Base-by-base conservation (phyloP, 2,329 filamentous ascomycete species). In the Fusarium virguliforme region DNA sequence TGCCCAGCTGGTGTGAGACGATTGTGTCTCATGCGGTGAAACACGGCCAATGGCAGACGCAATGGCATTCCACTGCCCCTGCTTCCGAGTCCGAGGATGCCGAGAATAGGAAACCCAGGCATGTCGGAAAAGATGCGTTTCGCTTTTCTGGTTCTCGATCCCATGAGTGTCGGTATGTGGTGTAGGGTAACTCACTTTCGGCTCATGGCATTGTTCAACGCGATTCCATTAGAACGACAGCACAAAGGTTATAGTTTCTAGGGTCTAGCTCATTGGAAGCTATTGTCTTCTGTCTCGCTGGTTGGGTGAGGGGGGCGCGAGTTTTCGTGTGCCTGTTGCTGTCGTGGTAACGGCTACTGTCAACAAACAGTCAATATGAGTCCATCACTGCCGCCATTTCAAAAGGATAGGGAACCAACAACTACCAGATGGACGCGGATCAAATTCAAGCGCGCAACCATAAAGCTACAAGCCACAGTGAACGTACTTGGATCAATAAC, bases 1-100 rank as follows among this genome's bases (percentile, higher is more conserved):
- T 26, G 22, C 12, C 51, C 4, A 53, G 51, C 34, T 37, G 51
- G 32, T 28, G 34, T 54, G 51, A 54, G 51, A 38, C 51, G 8
- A 6, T 38, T n/a, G 12, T n/a, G 30, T 32, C 30, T 53, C 30
- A 53, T n/a, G 2, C 4, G 8, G 8, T 26, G 32, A 26, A 26
- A 54, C 51, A 37, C 8, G 22, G 24, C 51, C 51, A 38, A 35
- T 35, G 2, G 13, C 5, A 38, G 6, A 38, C 8, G 13, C 24
- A 24, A n/a, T 38, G 51, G 51, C 51, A 5, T 38, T 38, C 34
- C 8, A 24, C 35, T 34, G 6, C 18, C 34, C 32, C 22, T 37
- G 51, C 13, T 15, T 12, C 5, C 3, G 26, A 18, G 30, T 15
- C 8, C 10, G 12, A 5, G 15, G 26, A 30, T 18, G n/a, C n/a